Evolutionary conservation across 2,329 filamentous ascomycete species (phyloP).

Genomic region (Stagonosporopsis vannaccii): DNA sequence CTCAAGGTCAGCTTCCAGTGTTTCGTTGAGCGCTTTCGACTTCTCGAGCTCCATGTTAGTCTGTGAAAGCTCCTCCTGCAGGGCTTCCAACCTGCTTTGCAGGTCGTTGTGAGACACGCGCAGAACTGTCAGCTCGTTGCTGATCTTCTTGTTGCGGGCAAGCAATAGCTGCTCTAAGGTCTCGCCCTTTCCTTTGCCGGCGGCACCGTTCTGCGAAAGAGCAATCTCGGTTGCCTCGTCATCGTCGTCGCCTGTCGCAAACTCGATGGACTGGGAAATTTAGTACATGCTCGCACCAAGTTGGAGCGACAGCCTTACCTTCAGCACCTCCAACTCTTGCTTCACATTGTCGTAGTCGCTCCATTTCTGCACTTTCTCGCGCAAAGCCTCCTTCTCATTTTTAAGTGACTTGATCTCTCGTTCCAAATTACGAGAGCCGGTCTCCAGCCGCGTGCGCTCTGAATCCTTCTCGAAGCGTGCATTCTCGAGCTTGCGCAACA

Average conservation of each 20-base stretch:
- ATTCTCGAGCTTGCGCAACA: conserved; percentile 87
- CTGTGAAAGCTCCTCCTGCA: conserved; percentile 83
- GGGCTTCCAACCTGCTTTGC: conserved; percentile 76
- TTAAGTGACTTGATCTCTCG: conserved; percentile 76
- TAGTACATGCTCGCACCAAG: conserved; percentile 20
- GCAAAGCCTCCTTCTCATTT: conserved; percentile 81
- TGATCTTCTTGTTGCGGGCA: conserved; percentile 94
- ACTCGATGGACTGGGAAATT: conserved; percentile 78
- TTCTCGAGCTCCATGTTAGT: conserved; percentile 88
- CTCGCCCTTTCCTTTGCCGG: conserved; percentile 70
- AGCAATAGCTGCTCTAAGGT: conserved; percentile 90
- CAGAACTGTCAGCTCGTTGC: conserved; percentile 90
- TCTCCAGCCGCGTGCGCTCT: conserved; percentile 77
- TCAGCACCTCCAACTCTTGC: conserved; percentile 93
- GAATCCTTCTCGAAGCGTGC: conserved; percentile 83
- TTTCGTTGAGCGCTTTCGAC: conserved; percentile 82
- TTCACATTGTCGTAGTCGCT: conserved; percentile 96
- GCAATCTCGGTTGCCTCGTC: conserved; percentile 47
- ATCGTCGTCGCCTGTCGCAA: conserved; percentile 84
- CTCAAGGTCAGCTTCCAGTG: conserved; percentile 89
- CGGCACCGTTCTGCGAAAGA: conserved; percentile 56
- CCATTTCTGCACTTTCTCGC: conserved; percentile 84
- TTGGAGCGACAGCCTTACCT: conserved; percentile 54
- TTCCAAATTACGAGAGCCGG: conserved; percentile 78
- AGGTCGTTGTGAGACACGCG: conserved; percentile 94